Conservation (phyloP, 306 rosid genomes). For the Biancaea sappan region DNA sequence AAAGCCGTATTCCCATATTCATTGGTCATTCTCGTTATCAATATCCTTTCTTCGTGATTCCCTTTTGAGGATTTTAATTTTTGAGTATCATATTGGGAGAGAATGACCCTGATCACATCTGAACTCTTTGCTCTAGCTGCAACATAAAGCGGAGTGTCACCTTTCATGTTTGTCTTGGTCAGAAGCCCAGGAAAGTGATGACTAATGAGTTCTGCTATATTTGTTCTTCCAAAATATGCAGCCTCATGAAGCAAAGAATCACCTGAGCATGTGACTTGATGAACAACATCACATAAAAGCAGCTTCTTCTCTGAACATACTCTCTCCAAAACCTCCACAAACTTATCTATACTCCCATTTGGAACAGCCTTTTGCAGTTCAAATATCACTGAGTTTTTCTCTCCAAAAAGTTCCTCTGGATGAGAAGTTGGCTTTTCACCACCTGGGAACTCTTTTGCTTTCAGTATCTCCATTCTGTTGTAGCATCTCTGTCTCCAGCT, state of each 20-base stretch:
- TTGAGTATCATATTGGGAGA: background rate
- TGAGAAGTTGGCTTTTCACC: background rate
- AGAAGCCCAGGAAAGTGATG: background rate
- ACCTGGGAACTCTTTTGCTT: background rate
- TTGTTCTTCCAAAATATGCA: too few relatives aligned
- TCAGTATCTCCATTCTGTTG: background rate
- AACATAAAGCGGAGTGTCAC: constrained; percentile 26
- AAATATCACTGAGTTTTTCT: too few relatives aligned
- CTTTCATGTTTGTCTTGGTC: background rate
- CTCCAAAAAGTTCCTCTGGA: too few relatives aligned
- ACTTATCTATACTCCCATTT: background rate
- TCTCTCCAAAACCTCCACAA: background rate
- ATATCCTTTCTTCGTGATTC: background rate
- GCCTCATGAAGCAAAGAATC: constrained; percentile 37
- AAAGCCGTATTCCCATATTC: background rate
- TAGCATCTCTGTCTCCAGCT: background rate
- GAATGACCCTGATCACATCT: background rate
- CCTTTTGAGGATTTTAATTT: background rate
- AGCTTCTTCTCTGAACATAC: background rate
- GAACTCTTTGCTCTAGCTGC: background rate
- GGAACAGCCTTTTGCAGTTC: background rate
- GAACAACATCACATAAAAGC: background rate
- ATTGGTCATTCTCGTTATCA: background rate
- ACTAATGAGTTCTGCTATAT: background rate
- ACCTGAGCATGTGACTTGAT: background rate